Base-by-base conservation (phyloP, 805 yeast species). In the Pichia insulana region DNA sequence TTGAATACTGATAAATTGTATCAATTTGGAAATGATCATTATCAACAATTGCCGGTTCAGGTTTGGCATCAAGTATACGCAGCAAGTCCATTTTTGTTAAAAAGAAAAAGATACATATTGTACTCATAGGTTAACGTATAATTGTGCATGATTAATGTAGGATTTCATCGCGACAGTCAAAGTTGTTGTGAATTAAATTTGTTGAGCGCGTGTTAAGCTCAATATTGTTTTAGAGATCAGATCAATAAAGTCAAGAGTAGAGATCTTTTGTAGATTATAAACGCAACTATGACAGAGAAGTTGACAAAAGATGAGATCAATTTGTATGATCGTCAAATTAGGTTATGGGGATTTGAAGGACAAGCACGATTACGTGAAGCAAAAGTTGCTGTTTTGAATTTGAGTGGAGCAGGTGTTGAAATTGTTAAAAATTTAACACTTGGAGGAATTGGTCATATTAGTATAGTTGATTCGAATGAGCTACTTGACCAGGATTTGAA, bases 341-440 rank as follows among this genome's bases (percentile, higher is more conserved):
- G 98, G 48, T 70, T 90, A 17, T 90, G 98, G 98, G 98, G 98
- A 2, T 69, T 92, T 57, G 94, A 84, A 27, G 95, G 97, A 3
- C 98, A 90, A 59, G 70, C 76, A 33, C 61, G 78, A 35, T 75
- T 90, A 67, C 71, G 92, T 30, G 74, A 79, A 16, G 80, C 96
- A 7, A 73, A 73, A 36, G 70, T 90, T 4, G 64, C 89, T 36
- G 53, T 92, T 34, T 68, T 90, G 37, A 82, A 83, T 47, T 53
- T 87, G 13, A 83, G 89, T 10, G 85, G 86, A 1, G 70, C 85
- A 8, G 94, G 94, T 6, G 76, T 80, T 13, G 98, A 90, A 59
- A 70, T 84, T 10, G 76, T 80, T 30, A 90, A 92, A 61, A 89
- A 89, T 59, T 60, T 92, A 37, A 85, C 85, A 16, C 70, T 92